These are phyloP conservation scores for Thraustochytrium sp. DNA, from an alignment of 352 stramenopile genomes.

Conservation along the genomic window DNA sequence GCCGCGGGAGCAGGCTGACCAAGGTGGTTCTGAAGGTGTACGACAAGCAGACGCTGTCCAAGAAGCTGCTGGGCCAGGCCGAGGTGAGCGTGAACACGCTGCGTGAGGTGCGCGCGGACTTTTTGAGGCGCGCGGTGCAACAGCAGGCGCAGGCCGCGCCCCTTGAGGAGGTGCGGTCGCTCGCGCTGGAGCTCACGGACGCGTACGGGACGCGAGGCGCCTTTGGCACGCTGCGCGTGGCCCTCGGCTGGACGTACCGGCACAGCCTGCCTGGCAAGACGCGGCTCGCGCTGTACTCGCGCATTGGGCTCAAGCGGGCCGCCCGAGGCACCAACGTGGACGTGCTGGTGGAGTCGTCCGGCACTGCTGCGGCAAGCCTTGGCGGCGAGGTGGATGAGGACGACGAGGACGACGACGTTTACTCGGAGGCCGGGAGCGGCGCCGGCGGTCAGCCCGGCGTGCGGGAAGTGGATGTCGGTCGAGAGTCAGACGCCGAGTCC, in stretches of 20 bases:
- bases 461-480: not conserved
- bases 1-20: not conserved
- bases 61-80: not conserved
- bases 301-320: not conserved
- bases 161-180: not conserved
- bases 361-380: too few relatives aligned
- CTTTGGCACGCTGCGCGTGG: slow-evolving; percentile 6
- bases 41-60: not conserved
- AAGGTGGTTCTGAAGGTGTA: slow-evolving; percentile 10
- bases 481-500: not conserved
- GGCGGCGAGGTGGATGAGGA: not conserved
- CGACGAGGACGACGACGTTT: not conserved
- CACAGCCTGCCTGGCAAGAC: not conserved
- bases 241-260: not conserved
- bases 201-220: not conserved
- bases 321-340: not conserved
- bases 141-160: not conserved
- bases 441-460: too few relatives aligned
- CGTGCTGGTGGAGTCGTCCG: not conserved
- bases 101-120: slow-evolving; percentile 7
- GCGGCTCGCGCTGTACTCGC: slow-evolving; percentile 3
- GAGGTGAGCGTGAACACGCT: slow-evolving; percentile 28
- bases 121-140: not conserved
- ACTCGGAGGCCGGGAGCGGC: not conserved
- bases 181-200: not conserved